A percentile compares a stretch with the other conserved stretches of the same genome.
These are phyloP conservation scores for Aschersonia sp. DNA, from an alignment of 2,329 filamentous ascomycete genomes.

Conservation along the genomic window DNA sequence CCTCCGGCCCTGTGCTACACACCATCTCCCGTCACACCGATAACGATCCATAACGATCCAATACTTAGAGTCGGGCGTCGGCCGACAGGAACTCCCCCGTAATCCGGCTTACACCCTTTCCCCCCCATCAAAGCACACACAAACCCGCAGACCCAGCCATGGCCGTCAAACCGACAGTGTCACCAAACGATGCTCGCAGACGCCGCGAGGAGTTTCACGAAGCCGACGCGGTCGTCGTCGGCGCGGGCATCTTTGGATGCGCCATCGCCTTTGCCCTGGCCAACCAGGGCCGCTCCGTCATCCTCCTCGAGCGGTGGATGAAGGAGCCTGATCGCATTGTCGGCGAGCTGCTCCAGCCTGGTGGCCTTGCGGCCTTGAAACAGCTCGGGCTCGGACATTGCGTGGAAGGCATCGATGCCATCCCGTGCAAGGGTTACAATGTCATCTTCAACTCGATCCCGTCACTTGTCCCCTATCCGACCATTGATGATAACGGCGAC, in stretches of 20 bases:
- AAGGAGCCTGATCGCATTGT: constrained; percentile 93
- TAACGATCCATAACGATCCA: background rate
- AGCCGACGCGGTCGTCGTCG: constrained; percentile 79
- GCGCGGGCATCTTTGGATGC: constrained; percentile 81
- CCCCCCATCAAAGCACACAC: background rate
- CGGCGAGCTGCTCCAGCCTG: constrained; percentile 86
- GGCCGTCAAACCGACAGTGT: background rate
- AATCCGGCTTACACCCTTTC: too few species aligned
- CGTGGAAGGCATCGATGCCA: constrained; percentile 76
- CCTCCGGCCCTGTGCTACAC: background rate
- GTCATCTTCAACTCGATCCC: constrained; percentile 66
- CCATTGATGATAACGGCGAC: constrained; percentile 32
- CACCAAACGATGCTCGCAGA: constrained; percentile 23
- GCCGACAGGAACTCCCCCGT: too few species aligned
- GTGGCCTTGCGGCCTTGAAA: constrained; percentile 67
- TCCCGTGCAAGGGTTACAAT: constrained; percentile 74
- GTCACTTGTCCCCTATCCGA: constrained; percentile 68
- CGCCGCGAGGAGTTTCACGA: constrained; percentile 42
- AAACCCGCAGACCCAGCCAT: background rate
- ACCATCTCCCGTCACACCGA: background rate
- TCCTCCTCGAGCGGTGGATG: constrained; percentile 77
- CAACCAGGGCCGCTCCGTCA: constrained; percentile 78
- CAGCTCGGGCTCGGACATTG: constrained; percentile 70
- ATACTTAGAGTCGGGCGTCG: too few species aligned
- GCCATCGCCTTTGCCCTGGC: constrained; percentile 73